These are phyloP conservation scores for Salix exigua DNA, from an alignment of 345 rosid genomes.

Conservation along the genomic window DNA sequence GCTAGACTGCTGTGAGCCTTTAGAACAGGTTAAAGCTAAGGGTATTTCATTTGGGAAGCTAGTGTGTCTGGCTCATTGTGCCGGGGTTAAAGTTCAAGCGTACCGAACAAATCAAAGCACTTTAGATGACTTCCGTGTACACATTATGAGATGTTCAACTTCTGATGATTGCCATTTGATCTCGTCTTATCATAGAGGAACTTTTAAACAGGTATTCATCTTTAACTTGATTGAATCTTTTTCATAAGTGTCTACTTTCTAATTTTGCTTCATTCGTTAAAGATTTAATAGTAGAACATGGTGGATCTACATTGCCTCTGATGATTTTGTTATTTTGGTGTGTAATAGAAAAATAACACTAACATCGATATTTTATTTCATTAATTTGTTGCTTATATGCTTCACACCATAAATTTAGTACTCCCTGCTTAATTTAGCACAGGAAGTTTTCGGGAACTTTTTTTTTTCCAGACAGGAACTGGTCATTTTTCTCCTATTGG, in stretches of 20 bases:
- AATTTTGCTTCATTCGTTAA: background rate
- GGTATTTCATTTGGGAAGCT: constrained; percentile 91
- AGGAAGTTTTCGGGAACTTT: constrained; percentile 2
- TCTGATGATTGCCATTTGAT: constrained; percentile 78
- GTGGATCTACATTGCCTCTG: background rate
- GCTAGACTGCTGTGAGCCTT: constrained; percentile 91
- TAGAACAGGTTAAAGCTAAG: constrained; percentile 69
- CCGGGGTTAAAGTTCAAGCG: constrained; percentile 90
- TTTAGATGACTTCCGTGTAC: constrained; percentile 67
- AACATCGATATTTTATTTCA: background rate
- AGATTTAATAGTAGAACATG: background rate
- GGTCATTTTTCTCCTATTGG: constrained; percentile 98
- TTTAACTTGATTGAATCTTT: background rate
- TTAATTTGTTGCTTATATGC: background rate
- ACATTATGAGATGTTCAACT: constrained; percentile 51
- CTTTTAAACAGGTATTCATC: constrained; percentile 58
- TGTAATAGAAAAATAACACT: background rate
- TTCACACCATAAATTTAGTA: background rate
- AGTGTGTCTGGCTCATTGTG: constrained; percentile 83
- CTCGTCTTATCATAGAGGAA: constrained; percentile 72
- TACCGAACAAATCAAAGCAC: constrained; percentile 74
- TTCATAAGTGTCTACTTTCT: background rate
- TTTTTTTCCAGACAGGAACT: constrained; percentile 58
- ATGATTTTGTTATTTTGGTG: background rate
- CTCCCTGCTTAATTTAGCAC: constrained; percentile 3